phyloP scores from a whole-genome alignment of 768 basidiomycete genomes.

The Pholiota molesta region DNA sequence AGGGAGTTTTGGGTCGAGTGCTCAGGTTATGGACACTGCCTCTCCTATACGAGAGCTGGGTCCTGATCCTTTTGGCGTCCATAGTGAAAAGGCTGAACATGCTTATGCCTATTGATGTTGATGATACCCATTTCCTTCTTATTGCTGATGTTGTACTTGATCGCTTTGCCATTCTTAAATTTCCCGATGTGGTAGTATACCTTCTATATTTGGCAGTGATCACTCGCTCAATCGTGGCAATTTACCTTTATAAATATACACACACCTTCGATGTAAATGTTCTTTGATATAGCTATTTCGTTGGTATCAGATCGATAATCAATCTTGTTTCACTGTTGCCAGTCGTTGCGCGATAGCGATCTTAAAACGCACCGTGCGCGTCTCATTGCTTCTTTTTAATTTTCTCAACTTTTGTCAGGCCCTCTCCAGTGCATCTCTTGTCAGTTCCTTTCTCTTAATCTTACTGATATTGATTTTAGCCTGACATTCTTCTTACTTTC shows the following conservation, averaged over 20 bases:
- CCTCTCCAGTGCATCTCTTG: too few species aligned
- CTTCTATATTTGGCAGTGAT: constrained; percentile 8
- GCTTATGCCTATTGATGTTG: not conserved
- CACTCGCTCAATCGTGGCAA: not conserved
- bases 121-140: not conserved
- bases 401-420: too few species aligned
- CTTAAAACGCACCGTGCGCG: too few species aligned
- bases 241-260: not conserved
- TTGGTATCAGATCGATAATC: not conserved
- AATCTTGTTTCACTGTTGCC: not conserved
- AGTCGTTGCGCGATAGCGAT: not conserved
- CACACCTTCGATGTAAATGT: not conserved
- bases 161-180: not conserved
- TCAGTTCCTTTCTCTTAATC: too few species aligned
- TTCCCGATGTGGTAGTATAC: constrained; percentile 7
- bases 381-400: too few species aligned
- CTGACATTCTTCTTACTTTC: too few species aligned
- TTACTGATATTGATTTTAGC: too few species aligned
- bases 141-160: not conserved
- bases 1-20: constrained; percentile 2
- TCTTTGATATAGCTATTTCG: not conserved
- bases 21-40: not conserved
- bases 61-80: not conserved
- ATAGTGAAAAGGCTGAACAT: not conserved
- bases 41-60: not conserved